Conservation (phyloP, 805 yeast genomes). For the Yarrowia sp. region DNA sequence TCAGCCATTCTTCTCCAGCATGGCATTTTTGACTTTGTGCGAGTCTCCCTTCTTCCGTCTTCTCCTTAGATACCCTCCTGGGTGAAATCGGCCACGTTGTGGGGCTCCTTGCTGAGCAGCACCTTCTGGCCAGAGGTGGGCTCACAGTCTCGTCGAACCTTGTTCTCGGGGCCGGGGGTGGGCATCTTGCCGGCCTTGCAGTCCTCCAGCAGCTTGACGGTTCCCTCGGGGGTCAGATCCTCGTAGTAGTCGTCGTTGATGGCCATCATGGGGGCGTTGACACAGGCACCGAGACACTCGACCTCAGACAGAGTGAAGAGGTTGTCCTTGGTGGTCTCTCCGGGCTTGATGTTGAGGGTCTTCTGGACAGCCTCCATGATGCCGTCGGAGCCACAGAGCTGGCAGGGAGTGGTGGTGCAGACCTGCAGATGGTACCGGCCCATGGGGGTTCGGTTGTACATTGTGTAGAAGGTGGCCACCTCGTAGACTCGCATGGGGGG, state of each 20-base stretch:
- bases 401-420: conserved; percentile 91
- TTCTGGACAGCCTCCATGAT: conserved; percentile 72
- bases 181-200: conserved; percentile 69
- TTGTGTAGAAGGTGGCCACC: conserved; percentile 90
- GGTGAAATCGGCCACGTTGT: conserved; percentile 71
- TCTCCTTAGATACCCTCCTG: conserved; percentile 50
- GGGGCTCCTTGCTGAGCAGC: conserved; percentile 66
- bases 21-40: conserved; percentile 35
- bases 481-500: conserved; percentile 95
- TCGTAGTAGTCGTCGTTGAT: conserved; percentile 83
- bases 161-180: conserved; percentile 71
- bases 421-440: conserved; percentile 85
- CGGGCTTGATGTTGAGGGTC: conserved; percentile 70
- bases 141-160: conserved; percentile 73
- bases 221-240: conserved; percentile 75
- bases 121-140: conserved; percentile 75
- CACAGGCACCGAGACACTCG: conserved; percentile 92
- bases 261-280: conserved; percentile 88
- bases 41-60: conserved; percentile 5
- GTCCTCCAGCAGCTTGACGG: conserved; percentile 65
- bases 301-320: conserved; percentile 84
- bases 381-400: conserved; percentile 81
- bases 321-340: conserved; percentile 77
- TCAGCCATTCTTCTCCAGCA: conserved; percentile 6
- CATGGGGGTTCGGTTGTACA: conserved; percentile 86